Evolutionary conservation across 2,329 filamentous ascomycete species (phyloP), one percentile per base, ranked within the genome.

Genomic region (Aspergillus brasiliensis): DNA sequence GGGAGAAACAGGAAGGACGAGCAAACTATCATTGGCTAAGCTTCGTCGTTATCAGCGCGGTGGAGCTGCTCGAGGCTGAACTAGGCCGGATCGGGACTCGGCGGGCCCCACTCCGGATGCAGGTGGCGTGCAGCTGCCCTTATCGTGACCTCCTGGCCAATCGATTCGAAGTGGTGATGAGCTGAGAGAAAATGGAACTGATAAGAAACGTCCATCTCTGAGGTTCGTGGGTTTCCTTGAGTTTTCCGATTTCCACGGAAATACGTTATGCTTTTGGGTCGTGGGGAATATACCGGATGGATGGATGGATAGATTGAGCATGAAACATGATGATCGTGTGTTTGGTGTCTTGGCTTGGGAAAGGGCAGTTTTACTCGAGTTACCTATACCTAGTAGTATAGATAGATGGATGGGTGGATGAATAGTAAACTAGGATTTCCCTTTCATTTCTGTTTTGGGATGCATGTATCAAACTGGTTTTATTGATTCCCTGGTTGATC

Each of bases 101-200:
- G 52, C 8, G 46, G 51, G 37, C n/a, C 61, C 51, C 59, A 61
- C 60, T 42, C 27, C 53, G 48, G 47, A 34, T 47, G 42, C 40
- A 27, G 62, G 60, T 65, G 63, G 63, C 62, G 63, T 57, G 27
- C 38, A 58, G 57, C 31, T 34, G 52, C 27, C 47, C 63, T 65
- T 65, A 65, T 65, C 63, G 63, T 38, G 46, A 42, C 38, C 53
- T 65, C 62, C 51, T 51, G 59, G 46, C 63, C 63, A 62, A 65
- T 65, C 59, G 60, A 59, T 62, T 31, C 17, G 17, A 34, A 55
- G 54, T 46, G 57, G 54, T 51, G 47, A 65, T 63, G 59, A 65
- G 58, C 57, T 63, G 40, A 65, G 61, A 63, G 63, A 65, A 34
- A 65, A 65, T 42, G 31, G 46, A n/a, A 37, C 15, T 61, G 58